These are phyloP conservation scores for Coprinopsis strossmayeri DNA, from an alignment of 768 basidiomycete genomes.

Conservation along the genomic window DNA sequence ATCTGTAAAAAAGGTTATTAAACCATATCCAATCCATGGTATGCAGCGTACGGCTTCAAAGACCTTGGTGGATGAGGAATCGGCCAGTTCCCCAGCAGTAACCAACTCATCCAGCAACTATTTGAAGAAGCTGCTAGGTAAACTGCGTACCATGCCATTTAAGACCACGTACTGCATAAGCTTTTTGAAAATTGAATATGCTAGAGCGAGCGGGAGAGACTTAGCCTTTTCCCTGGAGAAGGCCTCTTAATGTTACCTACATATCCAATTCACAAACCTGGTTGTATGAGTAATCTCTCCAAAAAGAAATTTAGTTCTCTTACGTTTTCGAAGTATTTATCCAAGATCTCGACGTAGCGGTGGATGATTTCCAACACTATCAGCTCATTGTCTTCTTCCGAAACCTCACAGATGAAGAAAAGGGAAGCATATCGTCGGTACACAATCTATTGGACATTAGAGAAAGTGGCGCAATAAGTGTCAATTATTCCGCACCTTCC, in stretches of 20 bases:
- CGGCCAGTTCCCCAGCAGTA: conserved; percentile 90
- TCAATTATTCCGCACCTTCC: conserved; percentile 26
- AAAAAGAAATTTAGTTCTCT: conserved; percentile 32
- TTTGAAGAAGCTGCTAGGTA: conserved; percentile 5
- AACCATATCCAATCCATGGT: no score
- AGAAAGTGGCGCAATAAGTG: no score
- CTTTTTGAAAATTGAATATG: conserved; percentile 98
- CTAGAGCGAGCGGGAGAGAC: conserved; percentile 28
- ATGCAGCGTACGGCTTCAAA: conserved; percentile 25
- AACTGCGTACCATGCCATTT: background rate
- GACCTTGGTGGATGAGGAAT: conserved; percentile 75
- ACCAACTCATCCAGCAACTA: conserved; percentile 91
- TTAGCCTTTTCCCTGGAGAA: no score
- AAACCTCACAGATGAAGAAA: conserved; percentile 90
- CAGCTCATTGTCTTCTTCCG: conserved; percentile 83
- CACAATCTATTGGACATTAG: conserved; percentile 80
- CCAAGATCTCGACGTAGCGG: conserved; percentile 89
- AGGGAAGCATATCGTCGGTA: conserved; percentile 94
- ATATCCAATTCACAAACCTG: conserved; percentile 93
- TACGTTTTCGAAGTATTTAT: conserved; percentile 84
- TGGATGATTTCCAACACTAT: conserved; percentile 90
- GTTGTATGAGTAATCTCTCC: no score
- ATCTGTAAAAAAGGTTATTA: background rate
- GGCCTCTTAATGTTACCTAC: conserved; percentile 14
- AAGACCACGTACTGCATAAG: conserved; percentile 62